These are phyloP conservation scores for Albatrellus sp. DNA, from an alignment of 1,284 basidiomycete genomes.

Conservation along the genomic window DNA sequence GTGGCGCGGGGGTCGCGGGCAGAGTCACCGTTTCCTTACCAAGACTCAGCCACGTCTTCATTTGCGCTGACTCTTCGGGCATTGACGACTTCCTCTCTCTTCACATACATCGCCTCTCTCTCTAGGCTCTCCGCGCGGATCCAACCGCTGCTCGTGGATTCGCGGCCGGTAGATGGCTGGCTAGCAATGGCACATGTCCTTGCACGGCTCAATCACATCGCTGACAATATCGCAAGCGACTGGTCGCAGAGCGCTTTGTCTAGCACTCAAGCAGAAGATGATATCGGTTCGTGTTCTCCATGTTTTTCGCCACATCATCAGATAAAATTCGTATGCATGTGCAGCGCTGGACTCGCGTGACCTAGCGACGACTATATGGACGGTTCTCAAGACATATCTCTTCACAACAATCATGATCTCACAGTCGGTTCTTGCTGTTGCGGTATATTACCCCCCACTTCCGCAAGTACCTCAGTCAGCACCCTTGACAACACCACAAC, in stretches of 20 bases:
- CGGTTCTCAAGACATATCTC: conserved; percentile 52
- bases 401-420: conserved; percentile 59
- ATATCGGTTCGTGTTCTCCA: conserved; percentile 20
- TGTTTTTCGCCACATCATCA: conserved; percentile 2
- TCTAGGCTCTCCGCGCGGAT: conserved; percentile 37
- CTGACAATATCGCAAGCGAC: conserved; percentile 32
- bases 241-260: conserved; percentile 40
- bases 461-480: conserved; percentile 7
- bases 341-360: conserved; percentile 29
- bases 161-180: conserved; percentile 32
- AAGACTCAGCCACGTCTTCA: conserved; percentile 9
- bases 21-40: conserved; percentile 8
- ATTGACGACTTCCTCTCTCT: conserved; percentile 29
- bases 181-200: conserved; percentile 28
- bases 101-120: conserved; percentile 37
- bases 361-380: conserved; percentile 41
- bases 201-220: conserved; percentile 24
- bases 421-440: conserved; percentile 43
- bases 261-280: conserved; percentile 17
- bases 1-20: neutral
- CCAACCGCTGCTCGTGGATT: conserved; percentile 35
- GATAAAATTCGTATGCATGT: neutral
- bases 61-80: conserved; percentile 23
- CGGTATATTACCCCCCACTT: conserved; percentile 36
- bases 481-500: neutral